Base-by-base conservation (phyloP, 208 protist species). In the Naegleria fowleri region DNA sequence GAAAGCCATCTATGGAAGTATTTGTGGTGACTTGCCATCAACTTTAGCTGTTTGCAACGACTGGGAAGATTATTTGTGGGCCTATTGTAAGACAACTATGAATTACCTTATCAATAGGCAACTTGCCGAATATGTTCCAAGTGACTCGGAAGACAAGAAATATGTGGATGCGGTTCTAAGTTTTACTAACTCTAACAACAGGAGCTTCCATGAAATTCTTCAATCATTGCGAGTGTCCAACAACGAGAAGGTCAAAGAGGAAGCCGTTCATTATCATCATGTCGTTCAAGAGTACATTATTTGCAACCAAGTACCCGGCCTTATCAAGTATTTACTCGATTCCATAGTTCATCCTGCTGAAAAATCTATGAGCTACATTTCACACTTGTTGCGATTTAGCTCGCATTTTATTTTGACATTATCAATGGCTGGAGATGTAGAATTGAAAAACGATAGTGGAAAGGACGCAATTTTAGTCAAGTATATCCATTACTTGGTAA, bases 11-110 rank as follows among this genome's bases (percentile, higher is more conserved):
- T 86, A 86, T 51, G 83, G 83, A 6, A 38, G n/a, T 48, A n/a
- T 86, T 41, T 48, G 40, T 33, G 83, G 83, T 33, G 22, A 86
- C 22, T 86, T 86, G 22, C 2, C 19, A 15, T 43, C 40, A 48
- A 86, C 51, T 4, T 13, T 51, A 40, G 9, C 16, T 33, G 15
- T 7, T 40, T 86, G 39, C 33, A 15, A 29, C 29, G 13, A 15
- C 13, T 86, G 83, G 83, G 15, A 86, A 33, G 83, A 86, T n/a
- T 33, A 51, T 41, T 33, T 86, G 33, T 86, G 83, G 83, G 83
- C 83, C 13, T 86, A 51, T 33, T 51, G 22, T 6, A 86, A 48
- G 48, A 7, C 36, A 33, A 79, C 29, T 36, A 36, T 79, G 29
- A 7, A 36, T 13, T 79, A 79, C 36, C 1, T 29, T 9, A 36